A percentile compares a stretch with the other conserved stretches of the same genome.
Evolutionary conservation across 208 protist species (phyloP).

Genomic region (Trypanosomatidae sp.): DNA sequence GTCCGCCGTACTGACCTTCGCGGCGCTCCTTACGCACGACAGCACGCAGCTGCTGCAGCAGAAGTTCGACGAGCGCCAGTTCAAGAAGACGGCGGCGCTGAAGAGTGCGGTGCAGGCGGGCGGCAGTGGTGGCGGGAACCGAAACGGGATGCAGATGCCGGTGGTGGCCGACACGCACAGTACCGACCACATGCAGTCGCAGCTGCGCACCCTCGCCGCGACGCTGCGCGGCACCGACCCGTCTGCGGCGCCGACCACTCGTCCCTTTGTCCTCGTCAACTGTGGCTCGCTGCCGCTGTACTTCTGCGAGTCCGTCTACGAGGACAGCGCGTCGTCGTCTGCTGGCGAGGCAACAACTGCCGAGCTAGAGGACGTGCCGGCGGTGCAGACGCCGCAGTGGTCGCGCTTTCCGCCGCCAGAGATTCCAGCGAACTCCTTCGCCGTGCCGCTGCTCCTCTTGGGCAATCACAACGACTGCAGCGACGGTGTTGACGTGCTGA

Average conservation of each 20-base stretch:
- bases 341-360: constrained; percentile 1
- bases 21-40: too few species aligned
- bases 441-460: constrained; percentile 33
- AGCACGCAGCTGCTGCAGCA: too few species aligned
- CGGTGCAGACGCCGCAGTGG: constrained; percentile 27
- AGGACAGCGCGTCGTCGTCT: not conserved
- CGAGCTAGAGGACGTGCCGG: not conserved
- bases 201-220: constrained; percentile 16
- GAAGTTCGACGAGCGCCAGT: constrained; percentile 41
- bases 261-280: constrained; percentile 39
- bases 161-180: constrained; percentile 24
- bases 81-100: constrained; percentile 22
- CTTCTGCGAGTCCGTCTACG: constrained; percentile 30
- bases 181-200: constrained; percentile 30
- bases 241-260: constrained; percentile 2
- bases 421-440: constrained; percentile 39
- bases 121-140: too few species aligned
- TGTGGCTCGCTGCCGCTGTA: constrained; percentile 42
- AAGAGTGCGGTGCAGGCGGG: too few species aligned
- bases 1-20: too few species aligned
- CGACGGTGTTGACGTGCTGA: not conserved
- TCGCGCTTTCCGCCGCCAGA: constrained; percentile 44
- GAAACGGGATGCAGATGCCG: constrained; percentile 10
- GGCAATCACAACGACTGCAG: too few species aligned
- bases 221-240: constrained; percentile 9